Base-by-base conservation (phyloP, 208 protist species). In the Zelonia costaricensis region DNA sequence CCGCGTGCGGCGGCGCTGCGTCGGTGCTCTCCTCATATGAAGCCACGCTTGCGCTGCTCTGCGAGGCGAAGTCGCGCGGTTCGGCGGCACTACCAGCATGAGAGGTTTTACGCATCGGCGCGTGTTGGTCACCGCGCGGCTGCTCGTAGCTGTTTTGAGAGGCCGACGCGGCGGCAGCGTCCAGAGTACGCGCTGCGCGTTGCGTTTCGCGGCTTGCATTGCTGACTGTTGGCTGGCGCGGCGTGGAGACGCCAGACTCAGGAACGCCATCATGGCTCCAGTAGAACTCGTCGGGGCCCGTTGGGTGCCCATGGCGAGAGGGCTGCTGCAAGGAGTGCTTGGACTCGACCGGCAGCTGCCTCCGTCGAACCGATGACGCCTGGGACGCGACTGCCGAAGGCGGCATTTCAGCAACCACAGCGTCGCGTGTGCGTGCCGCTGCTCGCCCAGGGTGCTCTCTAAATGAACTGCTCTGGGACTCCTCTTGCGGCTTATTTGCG, bases 121-220 rank as follows among this genome's bases (percentile, higher is more conserved):
- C 47, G 1, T 70, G 63, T 6, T 36, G 63, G n/a, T 70, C 63
- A 27, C 47, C 55, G 6, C n/a, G 63, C 18, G 54, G 38, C 30
- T 70, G 63, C 30, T 30, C 36, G 33, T 62, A 62, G 8, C 30
- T 23, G 15, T 47, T 70, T 46, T 36, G 55, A 2, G 40, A 31
- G 10, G 43, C 46, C 7, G 22, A 28, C 9, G 23, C 10, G 20
- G 13, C 25, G 20, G 10, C 22, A 3, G 18, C 1, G 28, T 43
- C 36, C 43, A 30, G 22, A 31, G 35, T 42, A 2, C 8, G 6
- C 20, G 6, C 22, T 23, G 22, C 15, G n/a, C n/a, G n/a, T n/a
- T n/a, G n/a, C 51, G 6, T 57, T 3, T 57, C 1, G 13, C 23
- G 12, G 4, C 13, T 3, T 20, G 20, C 40, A 18, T n/a, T 42